Base-by-base conservation (phyloP, 2,329 filamentous ascomycete species). In the Metarhizium humberi region DNA sequence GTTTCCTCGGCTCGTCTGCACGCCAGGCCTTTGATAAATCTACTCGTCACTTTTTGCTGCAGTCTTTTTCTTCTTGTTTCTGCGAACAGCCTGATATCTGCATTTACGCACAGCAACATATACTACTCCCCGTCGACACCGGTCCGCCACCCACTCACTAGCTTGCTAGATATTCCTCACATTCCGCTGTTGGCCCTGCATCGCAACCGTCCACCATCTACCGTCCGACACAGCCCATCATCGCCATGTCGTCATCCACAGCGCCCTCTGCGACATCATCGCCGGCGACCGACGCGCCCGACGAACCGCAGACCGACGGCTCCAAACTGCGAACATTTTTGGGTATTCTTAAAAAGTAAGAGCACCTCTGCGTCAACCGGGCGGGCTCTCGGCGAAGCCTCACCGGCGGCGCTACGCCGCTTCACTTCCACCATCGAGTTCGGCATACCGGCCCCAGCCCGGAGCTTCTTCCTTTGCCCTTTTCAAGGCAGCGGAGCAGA, bases 251-350 rank as follows among this genome's bases (percentile, higher is more conserved):
- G 67, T 69, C 71, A 62, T 68, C 71, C 61, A 59, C 66, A 61
- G 62, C 65, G 58, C 68, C 63, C 54, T 63, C 64, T 51, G 25
- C 71, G 61, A 59, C 66, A 61, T 61, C 65, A 58, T 68, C 63
- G 56, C 64, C 64, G 52, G 63, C 59, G 55, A 64, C 64, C 58
- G 69, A 69, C 40, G 59, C 68, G 36, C 62, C 71, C 16, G 77
- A 78, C 55, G 77, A 79, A 61, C 60, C 67, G 29, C 77, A 78
- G 61, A 91, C 89, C 74, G 92, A 97, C 57, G 85, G 83, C 61
- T 92, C 88, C 61, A 96, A 96, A 78, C 77, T 97, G 66, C 88
- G 85, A 73, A 95, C 90, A 1, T 95, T 97, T 67, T 72, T 96
- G 58, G 83, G 85, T 54, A 95, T 96, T 62, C 74, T 97, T 67